A percentile compares a stretch with the other conserved stretches of the same genome.
phyloP scores from a whole-genome alignment of 2,329 filamentous ascomycete genomes.

The Botrytis pseudocinerea region DNA sequence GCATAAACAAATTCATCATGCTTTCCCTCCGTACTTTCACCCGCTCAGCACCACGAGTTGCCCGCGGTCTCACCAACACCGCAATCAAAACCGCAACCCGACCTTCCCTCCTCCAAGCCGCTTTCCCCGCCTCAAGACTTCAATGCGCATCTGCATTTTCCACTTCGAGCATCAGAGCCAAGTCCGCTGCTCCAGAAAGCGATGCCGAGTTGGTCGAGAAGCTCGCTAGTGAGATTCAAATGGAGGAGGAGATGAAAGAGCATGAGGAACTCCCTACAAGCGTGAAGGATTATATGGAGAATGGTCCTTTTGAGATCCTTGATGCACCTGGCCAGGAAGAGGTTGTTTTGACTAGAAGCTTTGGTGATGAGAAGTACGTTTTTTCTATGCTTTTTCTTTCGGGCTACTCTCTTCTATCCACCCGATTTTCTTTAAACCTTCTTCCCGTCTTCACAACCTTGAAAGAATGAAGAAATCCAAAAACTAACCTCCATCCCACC shows the following conservation, averaged over 20 bases:
- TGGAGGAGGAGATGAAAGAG: slow-evolving; percentile 78
- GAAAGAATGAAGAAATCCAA: slow-evolving; percentile 25
- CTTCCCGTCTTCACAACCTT: slow-evolving; percentile 32
- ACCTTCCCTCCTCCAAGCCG: slow-evolving; percentile 36
- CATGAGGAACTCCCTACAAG: slow-evolving; percentile 70
- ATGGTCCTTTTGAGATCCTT: slow-evolving; percentile 78
- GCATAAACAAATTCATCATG: slow-evolving; percentile 49
- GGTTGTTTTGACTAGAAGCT: slow-evolving; percentile 78
- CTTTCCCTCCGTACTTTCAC: slow-evolving; percentile 66
- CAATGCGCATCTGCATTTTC: slow-evolving; percentile 40
- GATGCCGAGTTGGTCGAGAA: slow-evolving; percentile 84
- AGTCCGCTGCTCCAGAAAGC: slow-evolving; percentile 46
- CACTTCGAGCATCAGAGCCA: slow-evolving; percentile 47
- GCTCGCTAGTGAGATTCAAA: slow-evolving; percentile 77
- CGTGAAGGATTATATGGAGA: slow-evolving; percentile 85
- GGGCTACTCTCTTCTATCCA: neutral
- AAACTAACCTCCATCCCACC: neutral
- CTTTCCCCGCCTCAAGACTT: slow-evolving; percentile 35
- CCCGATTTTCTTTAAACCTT: slow-evolving; percentile 28
- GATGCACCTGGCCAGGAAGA: slow-evolving; percentile 86
- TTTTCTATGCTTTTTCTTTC: neutral
- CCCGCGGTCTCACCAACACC: slow-evolving; percentile 57
- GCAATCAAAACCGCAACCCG: slow-evolving; percentile 48
- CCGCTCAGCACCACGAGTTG: slow-evolving; percentile 65
- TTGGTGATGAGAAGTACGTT: slow-evolving; percentile 81